A percentile compares a stretch with the other conserved stretches of the same genome.
phyloP scores from a whole-genome alignment of 495 filamentous ascomycete genomes.

The Tuber umbilicatum region DNA sequence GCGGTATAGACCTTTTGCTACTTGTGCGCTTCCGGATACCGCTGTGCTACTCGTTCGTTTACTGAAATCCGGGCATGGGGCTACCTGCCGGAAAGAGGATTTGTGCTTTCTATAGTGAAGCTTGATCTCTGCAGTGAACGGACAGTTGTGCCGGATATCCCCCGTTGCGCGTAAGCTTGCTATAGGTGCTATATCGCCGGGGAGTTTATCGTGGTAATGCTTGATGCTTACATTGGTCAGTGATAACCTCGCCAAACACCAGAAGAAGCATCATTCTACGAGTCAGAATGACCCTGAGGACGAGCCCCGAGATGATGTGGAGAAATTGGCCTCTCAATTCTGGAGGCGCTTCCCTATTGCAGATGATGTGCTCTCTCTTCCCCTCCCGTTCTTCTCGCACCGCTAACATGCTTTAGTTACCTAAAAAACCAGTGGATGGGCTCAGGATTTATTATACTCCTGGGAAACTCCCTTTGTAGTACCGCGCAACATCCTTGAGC shows the following conservation, averaged over 20 bases:
- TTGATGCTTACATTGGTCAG: constrained; percentile 14
- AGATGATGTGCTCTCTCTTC: constrained; percentile 28
- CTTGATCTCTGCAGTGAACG: background rate
- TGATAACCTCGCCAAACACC: constrained; percentile 38
- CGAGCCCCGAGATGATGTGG: constrained; percentile 20
- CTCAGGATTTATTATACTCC: constrained; percentile 34
- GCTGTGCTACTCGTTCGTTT: background rate
- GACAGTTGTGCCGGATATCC: background rate
- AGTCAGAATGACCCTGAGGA: constrained; percentile 18
- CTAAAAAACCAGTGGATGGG: constrained; percentile 33
- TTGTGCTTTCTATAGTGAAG: background rate
- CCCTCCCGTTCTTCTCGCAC: constrained; percentile 5
- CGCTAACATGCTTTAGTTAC: constrained; percentile 14
- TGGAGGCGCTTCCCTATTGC: constrained; percentile 28
- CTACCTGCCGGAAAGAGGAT: background rate
- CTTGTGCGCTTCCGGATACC: background rate
- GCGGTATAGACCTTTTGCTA: background rate
- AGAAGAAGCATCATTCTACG: constrained; percentile 34
- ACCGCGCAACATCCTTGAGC: background rate
- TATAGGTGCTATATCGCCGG: background rate
- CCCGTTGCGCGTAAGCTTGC: background rate
- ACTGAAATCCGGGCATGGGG: background rate
- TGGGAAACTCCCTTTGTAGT: constrained; percentile 36
- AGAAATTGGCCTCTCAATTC: constrained; percentile 31
- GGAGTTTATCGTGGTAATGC: constrained; percentile 9